Evolutionary conservation across 23 red algal species (phyloP).

Genomic region (Gracilaria caudata): DNA sequence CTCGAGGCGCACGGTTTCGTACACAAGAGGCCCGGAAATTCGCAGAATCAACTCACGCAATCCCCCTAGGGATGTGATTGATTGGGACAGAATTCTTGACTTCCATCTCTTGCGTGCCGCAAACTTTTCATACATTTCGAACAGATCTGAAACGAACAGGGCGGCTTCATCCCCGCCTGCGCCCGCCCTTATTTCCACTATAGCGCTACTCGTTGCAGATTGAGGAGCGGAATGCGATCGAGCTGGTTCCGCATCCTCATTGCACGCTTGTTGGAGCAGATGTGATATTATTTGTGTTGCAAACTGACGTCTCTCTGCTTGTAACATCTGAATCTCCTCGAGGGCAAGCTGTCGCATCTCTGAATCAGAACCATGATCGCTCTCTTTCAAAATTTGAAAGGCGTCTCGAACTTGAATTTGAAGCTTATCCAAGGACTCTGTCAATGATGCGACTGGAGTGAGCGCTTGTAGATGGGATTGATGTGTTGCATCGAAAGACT

Average conservation of each 20-base stretch:
- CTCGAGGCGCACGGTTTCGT: conserved; percentile 62
- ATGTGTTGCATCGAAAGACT: not conserved
- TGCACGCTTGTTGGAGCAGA: not conserved
- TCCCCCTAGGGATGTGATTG: conserved; percentile 49
- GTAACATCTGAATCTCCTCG: not conserved
- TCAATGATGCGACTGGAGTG: not conserved
- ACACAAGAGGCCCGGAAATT: conserved; percentile 48
- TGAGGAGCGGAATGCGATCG: not conserved
- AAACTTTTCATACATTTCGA: conserved; percentile 70
- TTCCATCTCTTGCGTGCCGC: conserved; percentile 63
- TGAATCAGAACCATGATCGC: not conserved
- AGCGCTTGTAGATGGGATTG: not conserved
- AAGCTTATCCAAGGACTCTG: not conserved
- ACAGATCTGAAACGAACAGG: conserved; percentile 79
- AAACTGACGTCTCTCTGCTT: not conserved
- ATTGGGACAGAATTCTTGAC: conserved; percentile 30
- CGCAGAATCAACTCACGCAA: conserved; percentile 69
- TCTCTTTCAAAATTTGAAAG: not conserved
- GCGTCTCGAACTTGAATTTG: not conserved
- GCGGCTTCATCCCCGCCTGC: conserved; percentile 90
- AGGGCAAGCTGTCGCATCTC: conserved; percentile 6
- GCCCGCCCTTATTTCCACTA: conserved; percentile 87
- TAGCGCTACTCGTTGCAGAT: conserved; percentile 20
- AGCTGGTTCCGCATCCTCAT: not conserved
- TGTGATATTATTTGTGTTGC: not conserved